Conservation (phyloP, 371 early-diverging fungal species). For the Actinomucor elegans region DNA sequence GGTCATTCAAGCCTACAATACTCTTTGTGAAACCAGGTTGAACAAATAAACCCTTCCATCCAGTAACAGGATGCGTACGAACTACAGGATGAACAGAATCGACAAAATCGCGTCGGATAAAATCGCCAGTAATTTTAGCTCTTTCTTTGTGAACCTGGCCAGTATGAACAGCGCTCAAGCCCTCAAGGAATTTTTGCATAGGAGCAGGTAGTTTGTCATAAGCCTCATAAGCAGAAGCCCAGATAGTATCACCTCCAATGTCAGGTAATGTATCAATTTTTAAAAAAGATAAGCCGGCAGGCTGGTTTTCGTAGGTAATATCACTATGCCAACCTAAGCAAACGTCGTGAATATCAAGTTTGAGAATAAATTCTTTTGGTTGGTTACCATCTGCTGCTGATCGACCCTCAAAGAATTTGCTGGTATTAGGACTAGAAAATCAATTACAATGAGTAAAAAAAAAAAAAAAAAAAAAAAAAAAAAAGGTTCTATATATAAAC, state of each 20-base stretch:
- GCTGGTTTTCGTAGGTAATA: slow-evolving; percentile 60
- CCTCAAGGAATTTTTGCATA: slow-evolving; percentile 56
- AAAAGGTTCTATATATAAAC: neutral
- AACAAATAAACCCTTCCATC: slow-evolving; percentile 63
- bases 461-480: too few species aligned
- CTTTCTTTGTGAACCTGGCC: slow-evolving; percentile 41
- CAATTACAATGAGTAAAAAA: too few species aligned
- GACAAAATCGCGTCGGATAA: slow-evolving; percentile 44
- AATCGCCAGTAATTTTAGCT: slow-evolving; percentile 33
- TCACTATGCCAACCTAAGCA: slow-evolving; percentile 54
- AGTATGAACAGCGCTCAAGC: slow-evolving; percentile 58
- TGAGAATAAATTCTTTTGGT: neutral
- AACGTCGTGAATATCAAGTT: neutral
- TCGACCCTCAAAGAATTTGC: neutral
- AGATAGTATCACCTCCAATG: slow-evolving; percentile 62
- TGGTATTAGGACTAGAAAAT: neutral
- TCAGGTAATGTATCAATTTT: slow-evolving; percentile 54
- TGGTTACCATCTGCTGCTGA: slow-evolving; percentile 1
- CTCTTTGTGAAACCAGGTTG: slow-evolving; percentile 58
- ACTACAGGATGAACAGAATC: slow-evolving; percentile 54
- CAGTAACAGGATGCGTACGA: slow-evolving; percentile 68
- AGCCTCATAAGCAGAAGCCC: slow-evolving; percentile 59
- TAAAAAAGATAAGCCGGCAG: slow-evolving; percentile 57
- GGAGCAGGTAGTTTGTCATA: slow-evolving; percentile 61
- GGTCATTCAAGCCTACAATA: slow-evolving; percentile 47